Percentiles rank a stretch among this genome's conserved stretches.
These are phyloP conservation scores for Gossypium trilobum DNA, from an alignment of 441 rosid genomes.

Conservation along the genomic window DNA sequence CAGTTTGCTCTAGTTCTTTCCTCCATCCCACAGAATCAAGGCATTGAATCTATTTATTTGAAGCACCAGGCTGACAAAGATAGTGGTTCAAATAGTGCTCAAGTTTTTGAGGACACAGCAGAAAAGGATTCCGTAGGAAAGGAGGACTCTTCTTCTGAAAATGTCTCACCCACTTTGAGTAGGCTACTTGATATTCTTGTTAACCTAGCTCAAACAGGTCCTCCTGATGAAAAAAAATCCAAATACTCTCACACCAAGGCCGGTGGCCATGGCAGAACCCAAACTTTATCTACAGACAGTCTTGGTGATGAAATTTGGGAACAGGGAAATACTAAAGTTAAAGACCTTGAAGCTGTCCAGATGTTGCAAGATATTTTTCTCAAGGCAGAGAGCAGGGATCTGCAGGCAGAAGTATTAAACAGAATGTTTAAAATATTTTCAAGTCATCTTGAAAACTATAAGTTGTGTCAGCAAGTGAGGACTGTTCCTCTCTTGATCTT, in stretches of 20 bases:
- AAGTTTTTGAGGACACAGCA: slow-evolving; percentile 24
- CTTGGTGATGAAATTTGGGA: slow-evolving; percentile 68
- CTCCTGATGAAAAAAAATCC: slow-evolving; percentile 56
- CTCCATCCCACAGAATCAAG: slow-evolving; percentile 49
- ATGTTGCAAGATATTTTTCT: slow-evolving; percentile 96
- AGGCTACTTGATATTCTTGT: slow-evolving; percentile 98
- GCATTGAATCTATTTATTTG: slow-evolving; percentile 28
- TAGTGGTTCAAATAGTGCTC: slow-evolving; percentile 31
- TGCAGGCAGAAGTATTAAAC: slow-evolving; percentile 96
- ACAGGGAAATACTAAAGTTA: slow-evolving; percentile 70
- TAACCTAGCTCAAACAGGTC: slow-evolving; percentile 89
- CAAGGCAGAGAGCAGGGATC: slow-evolving; percentile 73
- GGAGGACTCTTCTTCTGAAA: slow-evolving; percentile 42
- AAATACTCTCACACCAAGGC: slow-evolving; percentile 48
- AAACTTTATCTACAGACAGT: slow-evolving; percentile 6
- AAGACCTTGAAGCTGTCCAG: slow-evolving; percentile 99
- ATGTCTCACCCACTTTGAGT: slow-evolving; percentile 72
- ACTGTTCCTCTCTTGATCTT: slow-evolving; percentile 92
- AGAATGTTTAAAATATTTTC: slow-evolving; percentile 99
- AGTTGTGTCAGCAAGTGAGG: slow-evolving; percentile 81
- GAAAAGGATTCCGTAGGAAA: slow-evolving; percentile 24
- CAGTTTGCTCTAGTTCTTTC: slow-evolving; percentile 88
- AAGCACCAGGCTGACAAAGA: slow-evolving; percentile 28
- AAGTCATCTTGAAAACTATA: slow-evolving; percentile 94
- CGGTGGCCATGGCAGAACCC: slow-evolving; percentile 8